phyloP scores from a whole-genome alignment of 257 asterid genomes.

The Solanum okadae region DNA sequence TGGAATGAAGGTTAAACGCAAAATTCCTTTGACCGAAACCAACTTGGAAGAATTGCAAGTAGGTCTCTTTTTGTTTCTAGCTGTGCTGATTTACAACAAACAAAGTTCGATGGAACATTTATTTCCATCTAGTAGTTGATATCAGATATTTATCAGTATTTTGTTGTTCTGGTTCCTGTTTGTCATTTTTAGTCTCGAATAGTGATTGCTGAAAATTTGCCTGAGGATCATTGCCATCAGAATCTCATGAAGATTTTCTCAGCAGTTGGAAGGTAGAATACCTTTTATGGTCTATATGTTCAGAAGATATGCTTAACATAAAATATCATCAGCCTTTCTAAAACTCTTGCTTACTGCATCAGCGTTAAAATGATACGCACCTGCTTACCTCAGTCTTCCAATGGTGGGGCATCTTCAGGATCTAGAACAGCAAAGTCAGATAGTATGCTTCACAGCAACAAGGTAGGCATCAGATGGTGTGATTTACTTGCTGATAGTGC shows the following conservation, averaged over 20 bases:
- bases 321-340: not conserved
- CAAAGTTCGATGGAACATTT: not conserved
- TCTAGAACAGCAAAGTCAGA: constrained; percentile 59
- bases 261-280: constrained; percentile 65
- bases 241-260: constrained; percentile 80
- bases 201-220: constrained; percentile 74
- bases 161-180: not conserved
- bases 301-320: not conserved
- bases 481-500: not conserved
- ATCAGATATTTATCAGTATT: not conserved
- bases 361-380: constrained; percentile 88
- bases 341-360: constrained; percentile 2
- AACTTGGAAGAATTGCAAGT: constrained; percentile 89
- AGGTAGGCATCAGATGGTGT: constrained; percentile 33
- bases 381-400: constrained; percentile 61
- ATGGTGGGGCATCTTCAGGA: constrained; percentile 37
- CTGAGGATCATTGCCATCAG: constrained; percentile 92
- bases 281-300: not conserved
- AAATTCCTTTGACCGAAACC: constrained; percentile 46
- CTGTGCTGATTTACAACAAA: not conserved
- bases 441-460: constrained; percentile 41
- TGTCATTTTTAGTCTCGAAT: constrained; percentile 49
- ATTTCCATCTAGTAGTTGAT: not conserved
- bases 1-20: constrained; percentile 73
- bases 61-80: constrained; percentile 9